Conservation (phyloP, 2,329 filamentous ascomycete species). For the Coniella vitis region DNA sequence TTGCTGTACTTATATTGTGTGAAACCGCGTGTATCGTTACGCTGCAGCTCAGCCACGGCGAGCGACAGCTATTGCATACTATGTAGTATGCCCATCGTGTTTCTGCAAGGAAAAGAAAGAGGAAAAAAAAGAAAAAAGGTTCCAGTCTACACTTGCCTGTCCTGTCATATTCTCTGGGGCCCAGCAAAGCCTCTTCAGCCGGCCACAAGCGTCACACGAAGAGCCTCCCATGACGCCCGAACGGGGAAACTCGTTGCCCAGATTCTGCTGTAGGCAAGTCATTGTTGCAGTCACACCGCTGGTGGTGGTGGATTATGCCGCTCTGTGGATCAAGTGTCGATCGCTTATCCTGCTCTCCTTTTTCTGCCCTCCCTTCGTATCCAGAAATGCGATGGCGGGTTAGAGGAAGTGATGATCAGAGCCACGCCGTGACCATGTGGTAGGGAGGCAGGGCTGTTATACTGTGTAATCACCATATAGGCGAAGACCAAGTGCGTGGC, state of each 20-base stretch:
- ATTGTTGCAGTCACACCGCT: conserved; percentile 1
- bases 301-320: background rate
- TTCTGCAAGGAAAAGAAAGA: no score
- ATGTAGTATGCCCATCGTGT: no score
- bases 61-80: background rate
- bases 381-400: background rate
- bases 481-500: no score
- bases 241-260: no score
- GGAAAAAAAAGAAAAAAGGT: background rate
- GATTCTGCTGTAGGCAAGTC: background rate
- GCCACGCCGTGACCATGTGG: background rate
- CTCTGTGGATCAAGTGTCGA: background rate
- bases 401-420: background rate
- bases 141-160: no score
- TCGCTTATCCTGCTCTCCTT: background rate
- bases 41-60: conserved; percentile 1
- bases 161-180: no score
- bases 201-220: no score
- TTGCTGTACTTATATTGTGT: background rate
- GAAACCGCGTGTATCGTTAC: background rate
- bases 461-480: no score
- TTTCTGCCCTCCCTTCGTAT: background rate
- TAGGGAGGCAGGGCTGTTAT: background rate
- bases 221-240: no score
- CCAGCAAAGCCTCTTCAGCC: no score